These are phyloP conservation scores for Petasospora fabianii DNA, from an alignment of 1,139 yeast species.

Conservation along the genomic window DNA sequence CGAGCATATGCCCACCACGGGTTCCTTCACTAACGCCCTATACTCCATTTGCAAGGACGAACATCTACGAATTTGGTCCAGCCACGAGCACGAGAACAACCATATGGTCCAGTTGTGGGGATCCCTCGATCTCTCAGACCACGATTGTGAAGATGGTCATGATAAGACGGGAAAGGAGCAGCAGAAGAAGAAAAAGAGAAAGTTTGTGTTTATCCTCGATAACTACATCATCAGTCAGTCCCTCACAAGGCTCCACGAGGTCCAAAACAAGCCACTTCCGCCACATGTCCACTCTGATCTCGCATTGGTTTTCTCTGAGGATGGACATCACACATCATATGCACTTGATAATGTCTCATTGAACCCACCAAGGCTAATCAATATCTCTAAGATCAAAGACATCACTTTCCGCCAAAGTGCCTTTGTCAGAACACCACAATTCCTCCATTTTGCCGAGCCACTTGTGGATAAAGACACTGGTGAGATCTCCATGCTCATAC, in stretches of 20 bases:
- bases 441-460: slow-evolving; percentile 32
- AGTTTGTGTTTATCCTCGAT: slow-evolving; percentile 53
- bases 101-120: slow-evolving; percentile 62
- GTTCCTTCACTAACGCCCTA: slow-evolving; percentile 21
- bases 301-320: slow-evolving; percentile 46
- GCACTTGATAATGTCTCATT: slow-evolving; percentile 50
- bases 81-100: slow-evolving; percentile 57
- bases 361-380: slow-evolving; percentile 41
- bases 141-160: slow-evolving; percentile 1
- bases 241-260: slow-evolving; percentile 24
- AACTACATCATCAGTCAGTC: slow-evolving; percentile 45
- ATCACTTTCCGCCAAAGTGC: slow-evolving; percentile 26
- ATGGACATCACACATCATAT: slow-evolving; percentile 44
- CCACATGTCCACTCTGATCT: slow-evolving; percentile 44
- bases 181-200: slow-evolving; percentile 22
- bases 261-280: slow-evolving; percentile 12
- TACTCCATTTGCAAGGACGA: slow-evolving; percentile 26
- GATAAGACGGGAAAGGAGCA: slow-evolving; percentile 15
- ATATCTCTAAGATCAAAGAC: slow-evolving; percentile 26
- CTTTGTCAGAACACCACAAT: slow-evolving; percentile 31
- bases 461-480: slow-evolving; percentile 20
- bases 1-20: slow-evolving; percentile 18
- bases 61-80: slow-evolving; percentile 72
- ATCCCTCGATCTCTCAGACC: slow-evolving; percentile 40
- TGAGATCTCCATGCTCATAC: slow-evolving; percentile 43